phyloP scores from a whole-genome alignment of 2,329 filamentous ascomycete species.

The Fusarium sambucinum region DNA sequence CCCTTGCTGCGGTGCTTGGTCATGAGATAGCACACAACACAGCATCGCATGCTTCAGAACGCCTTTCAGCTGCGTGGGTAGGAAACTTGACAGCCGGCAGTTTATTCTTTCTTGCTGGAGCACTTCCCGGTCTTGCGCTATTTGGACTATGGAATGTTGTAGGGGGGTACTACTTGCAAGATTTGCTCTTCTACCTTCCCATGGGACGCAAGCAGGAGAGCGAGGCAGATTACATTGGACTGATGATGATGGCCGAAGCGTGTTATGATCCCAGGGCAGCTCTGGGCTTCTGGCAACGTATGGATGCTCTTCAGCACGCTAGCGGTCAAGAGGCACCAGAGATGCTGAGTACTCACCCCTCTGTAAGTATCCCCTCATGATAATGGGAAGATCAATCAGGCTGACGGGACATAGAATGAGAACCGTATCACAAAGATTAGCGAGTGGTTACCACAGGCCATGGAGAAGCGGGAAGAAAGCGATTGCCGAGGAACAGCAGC shows the following conservation, averaged over 20 bases:
- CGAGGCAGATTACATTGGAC: conserved; percentile 83
- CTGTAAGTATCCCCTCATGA: conserved; percentile 60
- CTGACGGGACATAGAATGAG: conserved; percentile 60
- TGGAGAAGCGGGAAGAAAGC: conserved; percentile 65
- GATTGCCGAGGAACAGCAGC: conserved; percentile 65
- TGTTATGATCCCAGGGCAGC: conserved; percentile 80
- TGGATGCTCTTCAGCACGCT: conserved; percentile 64
- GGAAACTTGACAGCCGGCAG: conserved; percentile 64
- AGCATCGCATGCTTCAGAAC: conserved; percentile 75
- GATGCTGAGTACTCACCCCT: conserved; percentile 82
- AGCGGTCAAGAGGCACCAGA: conserved; percentile 69
- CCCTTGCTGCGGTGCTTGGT: conserved; percentile 79
- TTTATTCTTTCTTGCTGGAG: conserved; percentile 61
- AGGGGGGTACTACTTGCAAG: conserved; percentile 62
- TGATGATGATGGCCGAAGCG: conserved; percentile 85
- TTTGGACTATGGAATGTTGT: conserved; percentile 58
- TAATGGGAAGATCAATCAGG: neutral
- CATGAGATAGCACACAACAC: conserved; percentile 86
- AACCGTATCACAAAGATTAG: conserved; percentile 74
- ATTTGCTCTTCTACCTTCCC: conserved; percentile 74
- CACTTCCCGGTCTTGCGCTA: conserved; percentile 56
- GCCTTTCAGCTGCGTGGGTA: conserved; percentile 66
- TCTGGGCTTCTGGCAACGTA: conserved; percentile 73
- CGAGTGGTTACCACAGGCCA: conserved; percentile 70
- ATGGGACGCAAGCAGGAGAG: conserved; percentile 78